phyloP scores from a whole-genome alignment of 257 asterid genomes.

The Nicotiana otophora region DNA sequence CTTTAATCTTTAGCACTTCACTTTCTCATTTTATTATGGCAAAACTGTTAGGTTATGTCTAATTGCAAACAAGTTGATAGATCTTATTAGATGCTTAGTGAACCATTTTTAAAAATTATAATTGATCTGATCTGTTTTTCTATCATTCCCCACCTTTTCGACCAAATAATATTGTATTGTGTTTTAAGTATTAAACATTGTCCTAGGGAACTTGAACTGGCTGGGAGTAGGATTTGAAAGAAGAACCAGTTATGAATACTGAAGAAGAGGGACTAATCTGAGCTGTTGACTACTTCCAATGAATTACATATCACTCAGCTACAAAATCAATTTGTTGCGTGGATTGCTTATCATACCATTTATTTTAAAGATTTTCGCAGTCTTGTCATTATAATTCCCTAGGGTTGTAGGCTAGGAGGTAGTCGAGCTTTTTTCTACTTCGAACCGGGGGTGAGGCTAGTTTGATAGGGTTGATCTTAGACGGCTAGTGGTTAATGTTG shows the following conservation, averaged over 20 bases:
- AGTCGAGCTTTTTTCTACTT: too few species aligned
- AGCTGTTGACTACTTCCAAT: background rate
- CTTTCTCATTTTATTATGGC: background rate
- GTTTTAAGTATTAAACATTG: background rate
- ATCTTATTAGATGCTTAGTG: background rate
- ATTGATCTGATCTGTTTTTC: background rate
- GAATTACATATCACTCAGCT: background rate
- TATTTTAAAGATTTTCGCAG: background rate
- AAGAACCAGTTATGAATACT: background rate
- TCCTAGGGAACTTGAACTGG: background rate
- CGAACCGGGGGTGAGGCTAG: too few species aligned
- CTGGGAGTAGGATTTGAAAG: background rate
- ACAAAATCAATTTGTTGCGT: background rate
- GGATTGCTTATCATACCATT: background rate
- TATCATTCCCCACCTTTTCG: background rate
- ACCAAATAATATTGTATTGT: background rate
- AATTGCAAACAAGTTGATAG: background rate
- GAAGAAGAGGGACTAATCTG: background rate
- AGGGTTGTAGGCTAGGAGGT: too few species aligned
- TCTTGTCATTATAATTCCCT: background rate
- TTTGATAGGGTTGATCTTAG: too few species aligned
- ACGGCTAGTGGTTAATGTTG: too few species aligned
- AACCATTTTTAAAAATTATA: background rate
- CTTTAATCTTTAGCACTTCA: background rate
- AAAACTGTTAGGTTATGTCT: background rate